Evolutionary conservation across 2,329 filamentous ascomycete species (phyloP), one percentile per base, ranked within the genome.

Genomic region (Fusarium redolens): DNA sequence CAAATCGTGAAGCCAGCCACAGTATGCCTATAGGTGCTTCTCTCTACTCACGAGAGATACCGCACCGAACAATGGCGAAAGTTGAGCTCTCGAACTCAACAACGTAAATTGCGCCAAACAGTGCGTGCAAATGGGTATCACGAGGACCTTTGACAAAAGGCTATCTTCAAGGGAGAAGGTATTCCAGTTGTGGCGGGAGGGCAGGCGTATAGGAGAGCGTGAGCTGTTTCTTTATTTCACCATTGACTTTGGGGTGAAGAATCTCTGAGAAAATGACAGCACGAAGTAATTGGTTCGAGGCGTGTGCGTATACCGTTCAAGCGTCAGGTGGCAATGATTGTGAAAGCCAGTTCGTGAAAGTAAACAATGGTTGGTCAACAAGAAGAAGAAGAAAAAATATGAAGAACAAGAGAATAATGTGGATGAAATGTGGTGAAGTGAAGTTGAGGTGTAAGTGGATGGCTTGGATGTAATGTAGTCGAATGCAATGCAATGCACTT

Each of bases 361-460:
- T 35, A 18, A 25, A 37, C 22, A 38, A 52, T 38, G 18, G 22
- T 28, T 52, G 22, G 22, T 38, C 50, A n/a, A 44, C 22, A 15
- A 60, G 38, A 50, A 58, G 31, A 37, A 43, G 37, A 61, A 60
- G 37, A n/a, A 17, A 7, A 25, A 59, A 31, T 38, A 52, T 25
- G 22, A 60, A 64, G 38, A 61, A 30, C 30, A 63, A 61, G 45
- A 35, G 59, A 43, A 31, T 28, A 38, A 45, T 45, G 35, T 47
- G 54, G 61, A 63, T 37, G 52, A 44, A 55, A 61, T 63, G 61
- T 25, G 45, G 47, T 50, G 60, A 60, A 63, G 60, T 63, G 54
- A 33, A 63, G 44, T 63, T 63, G 43, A 59, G 47, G 44, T 63
- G 55, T 64, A 64, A 64, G 61, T 64, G 61, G 55, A 64, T 59